A percentile compares a stretch with the other conserved stretches of the same genome.
Evolutionary conservation across 1,284 basidiomycete species (phyloP).

Genomic region (Taiwanofungus camphoratus): DNA sequence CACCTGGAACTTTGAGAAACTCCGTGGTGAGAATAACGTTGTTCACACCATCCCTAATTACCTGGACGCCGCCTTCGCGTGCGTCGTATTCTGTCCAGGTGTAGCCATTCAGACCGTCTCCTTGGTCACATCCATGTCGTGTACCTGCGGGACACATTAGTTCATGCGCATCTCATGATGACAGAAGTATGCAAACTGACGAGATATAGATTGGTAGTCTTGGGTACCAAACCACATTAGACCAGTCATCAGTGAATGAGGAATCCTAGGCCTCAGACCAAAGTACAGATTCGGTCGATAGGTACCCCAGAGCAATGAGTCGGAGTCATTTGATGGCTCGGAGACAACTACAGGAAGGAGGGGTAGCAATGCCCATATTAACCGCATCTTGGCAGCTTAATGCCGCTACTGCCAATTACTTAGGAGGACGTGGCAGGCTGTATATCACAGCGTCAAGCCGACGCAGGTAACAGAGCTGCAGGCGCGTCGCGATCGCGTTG

Average conservation of each 20-base stretch:
- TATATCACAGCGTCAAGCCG: too few species aligned
- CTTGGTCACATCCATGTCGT: conserved; percentile 89
- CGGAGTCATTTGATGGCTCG: conserved; percentile 37
- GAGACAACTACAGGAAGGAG: conserved; percentile 22
- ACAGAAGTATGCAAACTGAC: conserved; percentile 36
- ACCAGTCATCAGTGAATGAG: conserved; percentile 86
- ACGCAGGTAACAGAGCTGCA: too few species aligned
- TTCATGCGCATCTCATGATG: neutral
- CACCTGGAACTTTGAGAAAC: conserved; percentile 78
- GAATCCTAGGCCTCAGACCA: conserved; percentile 78
- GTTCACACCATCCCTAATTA: conserved; percentile 75
- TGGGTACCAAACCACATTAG: conserved; percentile 89
- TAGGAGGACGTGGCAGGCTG: too few species aligned
- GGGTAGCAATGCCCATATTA: conserved; percentile 26
- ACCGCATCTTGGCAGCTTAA: conserved; percentile 20
- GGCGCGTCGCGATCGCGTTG: too few species aligned
- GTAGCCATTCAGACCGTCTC: conserved; percentile 75
- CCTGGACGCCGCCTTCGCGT: conserved; percentile 79
- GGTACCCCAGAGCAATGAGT: conserved; percentile 82
- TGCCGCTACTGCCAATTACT: too few species aligned
- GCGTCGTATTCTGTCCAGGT: conserved; percentile 88
- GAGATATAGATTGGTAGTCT: conserved; percentile 65
- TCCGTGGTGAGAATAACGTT: conserved; percentile 85
- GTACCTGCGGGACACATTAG: conserved; percentile 42
- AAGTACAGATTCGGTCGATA: conserved; percentile 94